Conservation (phyloP, 352 stramenopile species). For the Heterotrichella gracilis region DNA sequence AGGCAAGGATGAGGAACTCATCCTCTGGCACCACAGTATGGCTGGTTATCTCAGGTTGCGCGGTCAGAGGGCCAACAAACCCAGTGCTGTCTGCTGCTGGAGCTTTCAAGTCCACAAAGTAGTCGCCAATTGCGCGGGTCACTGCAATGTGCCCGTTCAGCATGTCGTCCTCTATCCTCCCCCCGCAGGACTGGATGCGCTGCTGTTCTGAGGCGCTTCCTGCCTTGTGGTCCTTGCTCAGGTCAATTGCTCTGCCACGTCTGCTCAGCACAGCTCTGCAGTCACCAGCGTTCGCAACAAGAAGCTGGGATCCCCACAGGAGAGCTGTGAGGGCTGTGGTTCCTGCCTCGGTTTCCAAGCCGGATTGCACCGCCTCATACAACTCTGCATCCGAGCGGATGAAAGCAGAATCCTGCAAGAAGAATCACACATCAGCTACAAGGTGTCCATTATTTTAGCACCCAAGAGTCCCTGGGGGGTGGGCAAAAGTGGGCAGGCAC, state of each 20-base stretch:
- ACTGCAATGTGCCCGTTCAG: slow-evolving; percentile 45
- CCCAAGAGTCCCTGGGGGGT: background rate
- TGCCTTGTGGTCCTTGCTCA: slow-evolving; percentile 49
- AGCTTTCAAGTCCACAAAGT: slow-evolving; percentile 44
- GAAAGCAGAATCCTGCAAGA: slow-evolving; percentile 8
- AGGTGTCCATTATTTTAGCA: background rate
- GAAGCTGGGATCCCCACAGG: slow-evolving; percentile 21
- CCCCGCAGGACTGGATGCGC: slow-evolving; percentile 36
- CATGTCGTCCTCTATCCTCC: slow-evolving; percentile 45
- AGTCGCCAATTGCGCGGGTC: slow-evolving; percentile 44
- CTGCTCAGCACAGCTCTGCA: slow-evolving; percentile 42
- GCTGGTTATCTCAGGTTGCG: slow-evolving; percentile 18
- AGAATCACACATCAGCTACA: slow-evolving; percentile 13
- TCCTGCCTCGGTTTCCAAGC: background rate
- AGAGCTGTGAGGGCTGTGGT: slow-evolving; percentile 11
- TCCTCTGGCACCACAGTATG: slow-evolving; percentile 20
- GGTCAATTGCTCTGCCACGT: slow-evolving; percentile 31
- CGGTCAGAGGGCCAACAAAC: slow-evolving; percentile 38
- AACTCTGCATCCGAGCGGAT: slow-evolving; percentile 14
- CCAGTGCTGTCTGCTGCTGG: slow-evolving; percentile 6
- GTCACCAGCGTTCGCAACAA: slow-evolving; percentile 44
- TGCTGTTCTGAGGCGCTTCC: slow-evolving; percentile 33
- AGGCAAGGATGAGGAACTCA: slow-evolving; percentile 52
- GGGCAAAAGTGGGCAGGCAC: too few relatives aligned
- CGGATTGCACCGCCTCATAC: background rate